Base-by-base conservation (phyloP, 805 yeast genomes). In the Monosporozyma servazzii region DNA sequence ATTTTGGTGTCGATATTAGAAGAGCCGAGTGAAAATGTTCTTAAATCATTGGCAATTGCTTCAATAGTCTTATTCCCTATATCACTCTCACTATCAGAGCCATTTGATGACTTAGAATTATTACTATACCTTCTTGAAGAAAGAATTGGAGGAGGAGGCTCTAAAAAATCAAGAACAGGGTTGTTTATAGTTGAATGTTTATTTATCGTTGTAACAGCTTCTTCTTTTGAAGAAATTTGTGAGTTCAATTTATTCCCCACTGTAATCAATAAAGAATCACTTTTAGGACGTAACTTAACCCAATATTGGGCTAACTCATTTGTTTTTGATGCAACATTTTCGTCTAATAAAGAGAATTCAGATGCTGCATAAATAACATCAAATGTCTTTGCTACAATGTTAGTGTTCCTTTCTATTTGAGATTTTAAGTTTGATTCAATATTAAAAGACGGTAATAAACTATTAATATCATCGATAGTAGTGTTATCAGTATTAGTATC, bases 341-440 rank as follows among this genome's bases (percentile, higher is more conserved):
- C 71, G 40, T 66, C 69, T 5, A 76, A 61, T 36, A 75, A 58
- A 13, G 71, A 60, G 55, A 75, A 77, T 55, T 71, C 73, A n/a
- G 66, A 55, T 3, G 75, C 75, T 43, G 64, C 69, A 49, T 71
- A 68, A 21, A 71, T 64, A 5, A 71, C 57, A 37, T 58, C 63
- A 54, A 72, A 72, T 6, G 74, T 70, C 43, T 71, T 75, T 13
- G 68, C 68, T 2, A 61, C 74, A 55, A 68, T 78, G 60, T 53
- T 67, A 20, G 67, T 71, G 61, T 68, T 75, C 63, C 50, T 63
- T 50, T 44, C 63, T 45, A 56, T 68, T 68, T 58, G 74, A 46
- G 53, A 61, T 59, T 53, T 66, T 10, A 47, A 21, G 17, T 27
- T 31, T 10, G 13, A 20, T 44, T 47, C 10, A 31, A 21, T 17